Evolutionary conservation across 176 grass and related monocot genomes (phyloP), one percentile per base, ranked within the genome.

Genomic region (Oryza coarctata): DNA sequence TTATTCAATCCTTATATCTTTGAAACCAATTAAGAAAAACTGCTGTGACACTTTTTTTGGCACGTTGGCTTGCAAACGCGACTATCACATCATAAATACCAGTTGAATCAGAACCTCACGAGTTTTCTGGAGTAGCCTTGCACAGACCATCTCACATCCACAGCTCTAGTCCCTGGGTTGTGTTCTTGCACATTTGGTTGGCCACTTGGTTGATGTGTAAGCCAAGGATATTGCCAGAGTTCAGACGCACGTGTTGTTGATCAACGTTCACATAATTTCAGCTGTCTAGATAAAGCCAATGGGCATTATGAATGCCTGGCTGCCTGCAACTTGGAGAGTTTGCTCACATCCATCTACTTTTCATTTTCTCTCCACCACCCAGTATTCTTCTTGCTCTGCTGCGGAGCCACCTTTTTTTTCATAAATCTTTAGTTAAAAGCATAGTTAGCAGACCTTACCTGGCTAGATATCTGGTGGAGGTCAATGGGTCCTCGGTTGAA

Each of bases 131-230:
- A 69, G 41, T 50, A 52, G 32, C 43, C 30, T 63, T 43, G 75
- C 28, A 69, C 12, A 8, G 10, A 27, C 38, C n/a, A 43, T 71
- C 68, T 44, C 23, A 2, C 38, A 65, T 78, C 15, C 47, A 35
- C 62, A 58, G 62, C 40, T 27, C 1, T 40, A 47, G 10, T 65
- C 31, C 10, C 65, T 29, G 12, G 17, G 13, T 73, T 20, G 31
- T 80, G 57, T 52, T 68, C n/a, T 70, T 74, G 32, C n/a, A 67
- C 28, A 80, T 78, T 78, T 78, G 57, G 40, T 41, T 82, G 29
- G n/a, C 32, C 52, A 7, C 57, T 78, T 43, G 35, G 40, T 9
- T 66, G 31, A 50, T 57, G 41, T 83, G 13, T 36, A 74, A 82
- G 40, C n/a, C 39, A 35, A 65, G 29, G 58, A 74, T 30, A 74